Conservation (phyloP, 768 basidiomycete species). For the Tephrocybe rancida region DNA sequence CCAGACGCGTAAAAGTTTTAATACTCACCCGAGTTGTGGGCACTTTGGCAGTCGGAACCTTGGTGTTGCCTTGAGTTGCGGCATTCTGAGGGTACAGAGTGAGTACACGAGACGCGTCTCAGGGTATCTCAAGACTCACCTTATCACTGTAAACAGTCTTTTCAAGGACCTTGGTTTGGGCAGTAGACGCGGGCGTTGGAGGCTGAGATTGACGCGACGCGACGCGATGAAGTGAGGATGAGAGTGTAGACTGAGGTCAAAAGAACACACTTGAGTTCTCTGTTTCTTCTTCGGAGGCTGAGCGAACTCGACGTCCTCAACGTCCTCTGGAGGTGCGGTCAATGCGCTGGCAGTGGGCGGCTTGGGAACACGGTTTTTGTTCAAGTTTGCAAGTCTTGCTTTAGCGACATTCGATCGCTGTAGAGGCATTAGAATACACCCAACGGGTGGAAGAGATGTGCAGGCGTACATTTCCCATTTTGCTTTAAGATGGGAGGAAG, state of each 20-base stretch:
- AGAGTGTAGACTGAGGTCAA: neutral
- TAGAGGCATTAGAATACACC: neutral
- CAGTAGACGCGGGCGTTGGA: neutral
- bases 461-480: neutral
- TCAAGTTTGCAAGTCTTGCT: neutral
- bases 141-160: neutral
- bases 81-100: neutral
- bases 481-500: neutral
- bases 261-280: neutral
- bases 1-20: neutral
- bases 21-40: neutral
- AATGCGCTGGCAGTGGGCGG: neutral
- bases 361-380: neutral
- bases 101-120: neutral
- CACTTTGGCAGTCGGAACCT: neutral
- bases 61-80: neutral
- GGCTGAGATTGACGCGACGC: neutral
- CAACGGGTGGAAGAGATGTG: neutral
- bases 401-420: neutral
- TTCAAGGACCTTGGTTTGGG: neutral
- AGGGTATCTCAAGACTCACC: neutral
- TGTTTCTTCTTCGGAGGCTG: slow-evolving; percentile 4
- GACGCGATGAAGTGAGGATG: neutral
- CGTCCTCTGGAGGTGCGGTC: neutral
- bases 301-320: neutral